Evolutionary conservation across 148 eudicot species (phyloP), one percentile per base, ranked within the genome.

Genomic region (Amaranthus palmeri): DNA sequence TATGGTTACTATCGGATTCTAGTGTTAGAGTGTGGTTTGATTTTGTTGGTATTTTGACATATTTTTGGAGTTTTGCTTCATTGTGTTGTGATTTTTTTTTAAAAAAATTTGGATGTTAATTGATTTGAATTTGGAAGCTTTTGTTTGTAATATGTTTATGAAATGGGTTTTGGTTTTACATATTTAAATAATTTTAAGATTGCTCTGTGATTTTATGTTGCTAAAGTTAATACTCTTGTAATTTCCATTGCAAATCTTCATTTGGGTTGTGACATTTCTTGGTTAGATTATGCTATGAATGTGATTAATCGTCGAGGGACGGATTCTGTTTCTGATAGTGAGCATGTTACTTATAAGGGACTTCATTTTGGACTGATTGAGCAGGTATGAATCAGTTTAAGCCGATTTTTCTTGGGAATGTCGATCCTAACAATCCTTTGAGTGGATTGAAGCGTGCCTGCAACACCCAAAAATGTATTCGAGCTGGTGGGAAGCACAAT

Each of bases 401-500:
- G 87, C 97, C 99, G 0, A 95, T 95, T 10, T 92, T 95, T 75
- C 81, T 95, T 70, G 99, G 99, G 36, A 86, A 86, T 25, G 93
- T 79, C 68, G 97, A 95, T 76, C 99, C 99, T 5, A 92, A 86
- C 79, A 92, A 80, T 74, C 89, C 86, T 5, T 67, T 95, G 82
- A 83, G 90, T 63, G 87, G 81, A 61, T 80, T 95, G 54, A 92
- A 79, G 65, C 97, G 99, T 74, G 99, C 99, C 79, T 92, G 93
- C 86, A 92, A 95, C 74, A 92, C 96, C 43, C 99, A 95, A 81
- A 95, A 95, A 75, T 95, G 99, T 65, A 95, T 95, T 66, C 78
- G 99, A 53, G 99, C 99, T 12, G 99, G 99, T 65, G 99, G 97
- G 54, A 95, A 95, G 73, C 99, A 95, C 81, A 95, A 95, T 75